These are phyloP conservation scores for Ogataea pini DNA, from an alignment of 805 yeast genomes.

Conservation along the genomic window DNA sequence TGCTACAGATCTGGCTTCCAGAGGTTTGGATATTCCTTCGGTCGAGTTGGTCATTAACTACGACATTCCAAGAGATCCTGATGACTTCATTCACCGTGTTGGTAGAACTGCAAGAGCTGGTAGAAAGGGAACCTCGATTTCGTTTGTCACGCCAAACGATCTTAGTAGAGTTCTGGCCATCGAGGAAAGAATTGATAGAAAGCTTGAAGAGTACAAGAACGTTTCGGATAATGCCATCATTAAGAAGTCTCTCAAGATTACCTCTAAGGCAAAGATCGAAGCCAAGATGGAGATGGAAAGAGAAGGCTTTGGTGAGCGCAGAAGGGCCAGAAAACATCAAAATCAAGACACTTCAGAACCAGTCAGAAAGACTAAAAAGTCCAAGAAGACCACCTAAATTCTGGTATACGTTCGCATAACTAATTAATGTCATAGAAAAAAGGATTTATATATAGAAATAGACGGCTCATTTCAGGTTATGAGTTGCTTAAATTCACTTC, in stretches of 20 bases:
- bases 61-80: slow-evolving; percentile 82
- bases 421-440: slow-evolving; percentile 1
- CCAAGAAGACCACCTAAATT: slow-evolving; percentile 5
- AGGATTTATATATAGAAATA: too few relatives aligned
- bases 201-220: slow-evolving; percentile 73
- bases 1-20: slow-evolving; percentile 94
- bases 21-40: slow-evolving; percentile 82
- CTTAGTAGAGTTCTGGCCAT: slow-evolving; percentile 78
- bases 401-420: slow-evolving; percentile 1
- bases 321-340: slow-evolving; percentile 22
- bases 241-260: slow-evolving; percentile 64
- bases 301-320: slow-evolving; percentile 78
- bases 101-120: slow-evolving; percentile 99
- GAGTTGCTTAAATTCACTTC: too few relatives aligned
- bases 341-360: slow-evolving; percentile 1
- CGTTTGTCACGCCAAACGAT: slow-evolving; percentile 85
- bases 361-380: neutral
- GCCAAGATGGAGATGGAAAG: slow-evolving; percentile 92
- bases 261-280: slow-evolving; percentile 84
- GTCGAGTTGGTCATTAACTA: slow-evolving; percentile 77
- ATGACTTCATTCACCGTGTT: slow-evolving; percentile 83
- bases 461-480: too few relatives aligned
- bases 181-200: slow-evolving; percentile 77
- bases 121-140: slow-evolving; percentile 76
- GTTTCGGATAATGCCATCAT: slow-evolving; percentile 79